These are phyloP conservation scores for Entamoeba histolytica DNA, from an alignment of 208 protist genomes.

Conservation along the genomic window DNA sequence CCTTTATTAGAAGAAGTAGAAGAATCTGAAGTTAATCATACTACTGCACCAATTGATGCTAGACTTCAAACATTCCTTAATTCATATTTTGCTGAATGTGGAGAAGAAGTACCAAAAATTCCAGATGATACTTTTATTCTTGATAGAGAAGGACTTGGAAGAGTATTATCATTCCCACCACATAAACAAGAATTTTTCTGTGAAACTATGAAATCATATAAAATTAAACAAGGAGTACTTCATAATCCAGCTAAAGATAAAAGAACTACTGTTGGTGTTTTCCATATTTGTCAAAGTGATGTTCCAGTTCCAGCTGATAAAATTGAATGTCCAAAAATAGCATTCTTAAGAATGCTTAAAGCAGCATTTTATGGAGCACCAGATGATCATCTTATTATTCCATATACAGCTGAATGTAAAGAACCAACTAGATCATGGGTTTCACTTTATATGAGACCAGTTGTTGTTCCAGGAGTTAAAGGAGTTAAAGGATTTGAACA, in stretches of 20 bases:
- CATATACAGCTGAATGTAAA: slow-evolving; percentile 8
- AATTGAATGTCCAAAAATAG: slow-evolving; percentile 12
- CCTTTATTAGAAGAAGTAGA: not conserved
- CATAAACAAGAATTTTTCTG: slow-evolving; percentile 9
- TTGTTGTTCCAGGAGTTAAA: slow-evolving; percentile 9
- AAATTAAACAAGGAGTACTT: slow-evolving; percentile 25
- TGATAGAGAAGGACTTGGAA: slow-evolving; percentile 11
- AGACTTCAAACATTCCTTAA: not conserved
- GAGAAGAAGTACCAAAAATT: not conserved
- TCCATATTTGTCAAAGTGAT: slow-evolving; percentile 29
- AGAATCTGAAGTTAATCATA: not conserved
- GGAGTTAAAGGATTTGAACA: slow-evolving; percentile 15
- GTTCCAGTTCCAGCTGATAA: slow-evolving; percentile 30
- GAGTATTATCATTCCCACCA: slow-evolving; percentile 19
- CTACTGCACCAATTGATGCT: not conserved
- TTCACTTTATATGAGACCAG: slow-evolving; percentile 20
- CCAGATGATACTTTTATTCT: slow-evolving; percentile 6
- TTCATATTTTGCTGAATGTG: not conserved
- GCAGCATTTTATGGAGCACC: slow-evolving; percentile 16
- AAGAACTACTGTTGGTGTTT: slow-evolving; percentile 31
- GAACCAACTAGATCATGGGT: not conserved
- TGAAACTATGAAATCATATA: slow-evolving; percentile 16
- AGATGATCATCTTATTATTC: slow-evolving; percentile 11
- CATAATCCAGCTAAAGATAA: slow-evolving; percentile 31
- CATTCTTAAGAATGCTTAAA: slow-evolving; percentile 10